Conservation (phyloP, 768 basidiomycete genomes). For the Panaeolus cyanescens region DNA sequence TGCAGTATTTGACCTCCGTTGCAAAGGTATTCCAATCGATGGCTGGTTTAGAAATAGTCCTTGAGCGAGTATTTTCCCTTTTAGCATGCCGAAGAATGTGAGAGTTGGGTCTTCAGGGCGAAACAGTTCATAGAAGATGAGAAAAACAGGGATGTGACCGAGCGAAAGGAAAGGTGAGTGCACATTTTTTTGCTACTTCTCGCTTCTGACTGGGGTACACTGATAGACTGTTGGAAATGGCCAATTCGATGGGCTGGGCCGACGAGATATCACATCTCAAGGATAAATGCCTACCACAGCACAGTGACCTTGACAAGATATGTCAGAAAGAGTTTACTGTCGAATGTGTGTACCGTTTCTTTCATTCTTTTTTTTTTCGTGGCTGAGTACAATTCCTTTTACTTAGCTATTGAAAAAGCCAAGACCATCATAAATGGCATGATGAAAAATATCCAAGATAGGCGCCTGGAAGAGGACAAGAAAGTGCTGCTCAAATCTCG, state of each 20-base stretch:
- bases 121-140: not conserved
- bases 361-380: too few relatives aligned
- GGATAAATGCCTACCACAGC: not conserved
- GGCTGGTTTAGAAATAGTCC: not conserved
- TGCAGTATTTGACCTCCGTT: not conserved
- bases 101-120: not conserved
- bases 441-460: not conserved
- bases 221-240: slow-evolving; percentile 1
- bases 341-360: not conserved
- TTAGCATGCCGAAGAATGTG: slow-evolving; percentile 4
- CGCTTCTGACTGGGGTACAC: not conserved
- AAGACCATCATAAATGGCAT: not conserved
- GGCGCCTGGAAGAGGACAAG: not conserved
- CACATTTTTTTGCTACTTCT: not conserved
- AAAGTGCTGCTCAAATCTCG: not conserved
- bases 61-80: not conserved
- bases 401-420: not conserved
- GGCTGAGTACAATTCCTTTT: too few relatives aligned
- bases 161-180: slow-evolving; percentile 7
- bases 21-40: not conserved
- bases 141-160: not conserved
- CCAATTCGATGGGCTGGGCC: slow-evolving; percentile 8
- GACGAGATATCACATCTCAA: slow-evolving; percentile 7
- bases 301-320: not conserved
- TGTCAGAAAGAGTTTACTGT: not conserved